Conservation (phyloP, 2,329 filamentous ascomycete genomes). For the Hypoxylon sp. region DNA sequence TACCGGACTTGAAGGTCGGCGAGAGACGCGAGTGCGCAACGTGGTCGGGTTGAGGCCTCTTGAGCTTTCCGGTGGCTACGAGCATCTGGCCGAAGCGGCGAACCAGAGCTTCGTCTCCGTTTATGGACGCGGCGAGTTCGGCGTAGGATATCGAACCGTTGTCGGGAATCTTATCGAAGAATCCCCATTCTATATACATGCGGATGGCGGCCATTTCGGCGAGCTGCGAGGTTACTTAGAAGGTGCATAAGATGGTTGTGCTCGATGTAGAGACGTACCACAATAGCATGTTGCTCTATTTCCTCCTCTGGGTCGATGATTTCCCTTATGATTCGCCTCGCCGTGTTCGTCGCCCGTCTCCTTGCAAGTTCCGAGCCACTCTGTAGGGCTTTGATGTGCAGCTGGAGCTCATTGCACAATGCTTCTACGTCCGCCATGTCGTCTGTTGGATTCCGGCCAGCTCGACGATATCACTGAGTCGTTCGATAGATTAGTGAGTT, state of each 20-base stretch:
- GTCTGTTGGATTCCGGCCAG: neutral
- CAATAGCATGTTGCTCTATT: slow-evolving; percentile 5
- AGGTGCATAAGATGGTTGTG: neutral
- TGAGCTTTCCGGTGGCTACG: neutral
- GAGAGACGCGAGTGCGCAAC: slow-evolving; percentile 7
- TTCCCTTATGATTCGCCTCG: neutral
- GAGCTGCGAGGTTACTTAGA: neutral
- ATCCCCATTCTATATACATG: slow-evolving; percentile 4
- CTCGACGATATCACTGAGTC: neutral
- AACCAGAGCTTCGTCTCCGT: slow-evolving; percentile 1
- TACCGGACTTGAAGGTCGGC: slow-evolving; percentile 1
- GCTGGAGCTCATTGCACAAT: slow-evolving; percentile 3
- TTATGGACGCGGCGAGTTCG: neutral
- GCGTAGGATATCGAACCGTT: neutral
- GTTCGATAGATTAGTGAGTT: neutral
- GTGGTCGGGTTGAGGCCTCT: neutral
- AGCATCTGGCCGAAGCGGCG: neutral
- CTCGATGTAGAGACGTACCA: neutral
- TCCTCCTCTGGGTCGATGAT: slow-evolving; percentile 7
- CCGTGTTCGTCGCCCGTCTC: neutral
- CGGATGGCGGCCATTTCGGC: slow-evolving; percentile 6
- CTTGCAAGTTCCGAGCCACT: slow-evolving; percentile 1
- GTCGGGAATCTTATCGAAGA: slow-evolving; percentile 3
- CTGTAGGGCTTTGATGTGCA: neutral
- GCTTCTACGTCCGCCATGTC: slow-evolving; percentile 4